Conservation (phyloP, 495 filamentous ascomycete genomes). For the Polyplosphaeria fusca region DNA sequence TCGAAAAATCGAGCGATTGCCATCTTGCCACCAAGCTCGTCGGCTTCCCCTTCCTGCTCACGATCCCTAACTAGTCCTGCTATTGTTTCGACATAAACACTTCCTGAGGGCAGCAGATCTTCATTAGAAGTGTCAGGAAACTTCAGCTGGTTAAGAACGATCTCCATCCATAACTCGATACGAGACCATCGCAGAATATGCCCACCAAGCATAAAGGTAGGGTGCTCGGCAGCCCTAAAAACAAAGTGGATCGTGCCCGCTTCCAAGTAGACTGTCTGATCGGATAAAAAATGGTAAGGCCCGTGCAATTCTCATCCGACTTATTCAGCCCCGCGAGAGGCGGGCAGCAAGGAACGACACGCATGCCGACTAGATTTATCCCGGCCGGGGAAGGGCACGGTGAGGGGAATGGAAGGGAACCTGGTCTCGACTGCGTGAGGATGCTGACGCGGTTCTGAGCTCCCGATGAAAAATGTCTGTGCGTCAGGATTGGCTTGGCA, state of each 20-base stretch:
- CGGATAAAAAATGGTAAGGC: constrained; percentile 14
- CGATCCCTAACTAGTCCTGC: neutral
- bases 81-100: constrained; percentile 3
- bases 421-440: too few relatives aligned
- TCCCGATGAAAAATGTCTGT: too few relatives aligned
- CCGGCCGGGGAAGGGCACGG: too few relatives aligned
- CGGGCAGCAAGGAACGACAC: too few relatives aligned
- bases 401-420: too few relatives aligned
- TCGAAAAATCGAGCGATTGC: constrained; percentile 1
- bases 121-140: constrained; percentile 17
- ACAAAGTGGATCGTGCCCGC: constrained; percentile 20
- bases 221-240: constrained; percentile 1
- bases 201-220: constrained; percentile 14
- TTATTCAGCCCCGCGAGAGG: too few relatives aligned
- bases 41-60: neutral
- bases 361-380: too few relatives aligned
- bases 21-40: constrained; percentile 2
- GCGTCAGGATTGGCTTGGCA: too few relatives aligned
- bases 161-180: constrained; percentile 10
- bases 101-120: neutral
- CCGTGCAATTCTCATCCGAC: constrained; percentile 3
- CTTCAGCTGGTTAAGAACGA: constrained; percentile 16
- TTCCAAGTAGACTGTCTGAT: constrained; percentile 9
- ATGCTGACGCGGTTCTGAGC: too few relatives aligned
- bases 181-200: constrained; percentile 12